A percentile compares a stretch with the other conserved stretches of the same genome.
Conservation (phyloP, 164 flowering plant species). For the Stephania cephalantha region DNA sequence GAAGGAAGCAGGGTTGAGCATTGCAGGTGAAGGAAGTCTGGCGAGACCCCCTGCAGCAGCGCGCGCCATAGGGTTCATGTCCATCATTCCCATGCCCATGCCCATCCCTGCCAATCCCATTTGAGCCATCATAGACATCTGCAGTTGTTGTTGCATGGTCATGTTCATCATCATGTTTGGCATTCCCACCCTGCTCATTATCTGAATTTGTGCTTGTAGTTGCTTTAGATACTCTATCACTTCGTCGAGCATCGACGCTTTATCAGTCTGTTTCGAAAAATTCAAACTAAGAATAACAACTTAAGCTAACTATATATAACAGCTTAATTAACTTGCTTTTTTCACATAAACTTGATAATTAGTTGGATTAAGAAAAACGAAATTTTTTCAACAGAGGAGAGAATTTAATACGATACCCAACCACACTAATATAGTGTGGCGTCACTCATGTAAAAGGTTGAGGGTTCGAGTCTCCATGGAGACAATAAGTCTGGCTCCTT, state of each 20-base stretch:
- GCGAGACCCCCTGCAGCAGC: conserved; percentile 27
- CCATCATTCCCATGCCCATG: conserved; percentile 35
- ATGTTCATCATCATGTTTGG: conserved; percentile 66
- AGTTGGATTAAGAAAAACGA: no score
- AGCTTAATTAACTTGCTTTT: no score
- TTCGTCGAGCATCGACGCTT: conserved; percentile 88
- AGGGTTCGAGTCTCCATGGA: no score
- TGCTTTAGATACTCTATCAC: conserved; percentile 84
- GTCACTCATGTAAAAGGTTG: no score
- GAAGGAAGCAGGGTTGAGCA: conserved; percentile 42
- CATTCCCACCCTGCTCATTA: conserved; percentile 61
- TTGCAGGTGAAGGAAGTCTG: conserved; percentile 34
- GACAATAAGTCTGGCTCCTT: no score
- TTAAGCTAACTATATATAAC: no score
- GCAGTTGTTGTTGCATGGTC: conserved; percentile 58
- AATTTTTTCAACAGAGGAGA: no score
- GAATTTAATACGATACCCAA: no score
- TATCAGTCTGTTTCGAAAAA: conserved; percentile 51
- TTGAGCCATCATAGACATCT: conserved; percentile 66
- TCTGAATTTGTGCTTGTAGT: conserved; percentile 65
- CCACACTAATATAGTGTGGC: no score
- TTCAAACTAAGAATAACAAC: no score
- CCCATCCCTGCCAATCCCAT: conserved; percentile 31
- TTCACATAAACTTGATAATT: no score
- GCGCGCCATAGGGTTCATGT: conserved; percentile 41